Evolutionary conservation across 305 asterid species (phyloP).

Genomic region (Fraxinus velutina): DNA sequence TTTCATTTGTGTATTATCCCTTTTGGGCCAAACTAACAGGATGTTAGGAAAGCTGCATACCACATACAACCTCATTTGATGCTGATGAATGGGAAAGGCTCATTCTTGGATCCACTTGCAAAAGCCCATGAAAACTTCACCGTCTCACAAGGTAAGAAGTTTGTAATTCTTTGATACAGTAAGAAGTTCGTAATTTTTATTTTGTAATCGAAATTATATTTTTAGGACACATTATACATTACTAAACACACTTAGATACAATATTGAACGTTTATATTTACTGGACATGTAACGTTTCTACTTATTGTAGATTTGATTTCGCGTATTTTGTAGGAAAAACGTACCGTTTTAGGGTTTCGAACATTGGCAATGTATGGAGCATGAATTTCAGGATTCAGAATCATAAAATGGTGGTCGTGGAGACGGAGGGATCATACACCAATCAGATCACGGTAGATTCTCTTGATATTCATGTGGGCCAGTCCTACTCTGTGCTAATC

Average conservation of each 20-base stretch:
- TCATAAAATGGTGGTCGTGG: slow-evolving; percentile 54
- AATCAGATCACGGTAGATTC: slow-evolving; percentile 42
- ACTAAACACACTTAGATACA: neutral
- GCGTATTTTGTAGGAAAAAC: slow-evolving; percentile 38
- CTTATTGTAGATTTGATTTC: neutral
- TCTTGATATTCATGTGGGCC: slow-evolving; percentile 68
- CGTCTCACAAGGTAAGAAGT: neutral
- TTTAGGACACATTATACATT: neutral
- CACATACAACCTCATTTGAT: neutral
- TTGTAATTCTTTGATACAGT: neutral
- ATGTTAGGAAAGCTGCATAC: neutral
- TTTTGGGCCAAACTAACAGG: neutral
- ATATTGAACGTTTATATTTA: too few species aligned
- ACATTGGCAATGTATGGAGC: slow-evolving; percentile 46
- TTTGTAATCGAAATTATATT: neutral
- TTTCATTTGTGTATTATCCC: neutral
- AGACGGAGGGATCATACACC: slow-evolving; percentile 71
- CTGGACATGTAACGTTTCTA: neutral
- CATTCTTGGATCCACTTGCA: neutral
- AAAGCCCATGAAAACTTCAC: neutral
- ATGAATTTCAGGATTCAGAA: slow-evolving; percentile 55
- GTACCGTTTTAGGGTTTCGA: slow-evolving; percentile 47
- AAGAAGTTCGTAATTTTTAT: neutral
- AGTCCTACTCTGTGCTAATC: slow-evolving; percentile 63
- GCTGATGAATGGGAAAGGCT: slow-evolving; percentile 2